These are phyloP conservation scores for Ustilago lituana DNA, from an alignment of 1,284 basidiomycete species.

Conservation along the genomic window DNA sequence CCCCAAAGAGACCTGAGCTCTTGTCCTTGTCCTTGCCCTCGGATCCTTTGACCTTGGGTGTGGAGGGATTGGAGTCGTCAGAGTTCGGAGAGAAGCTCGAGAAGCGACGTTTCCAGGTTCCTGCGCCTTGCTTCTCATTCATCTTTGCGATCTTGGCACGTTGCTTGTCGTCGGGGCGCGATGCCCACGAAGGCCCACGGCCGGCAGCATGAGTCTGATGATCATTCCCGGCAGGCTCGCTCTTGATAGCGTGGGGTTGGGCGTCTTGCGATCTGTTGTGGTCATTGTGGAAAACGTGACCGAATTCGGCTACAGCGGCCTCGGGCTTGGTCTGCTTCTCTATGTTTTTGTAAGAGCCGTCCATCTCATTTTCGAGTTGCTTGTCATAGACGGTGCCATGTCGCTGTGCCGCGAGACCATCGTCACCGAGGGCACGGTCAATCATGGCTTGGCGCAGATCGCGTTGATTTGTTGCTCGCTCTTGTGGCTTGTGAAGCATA, in stretches of 20 bases:
- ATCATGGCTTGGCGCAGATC: conserved; percentile 47
- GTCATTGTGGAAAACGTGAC: conserved; percentile 31
- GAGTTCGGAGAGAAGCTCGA: conserved; percentile 26
- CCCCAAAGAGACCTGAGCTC: conserved; percentile 16
- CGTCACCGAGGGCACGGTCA: conserved; percentile 43
- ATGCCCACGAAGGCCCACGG: conserved; percentile 56
- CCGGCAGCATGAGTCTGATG: conserved; percentile 39
- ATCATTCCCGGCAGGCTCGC: conserved; percentile 11
- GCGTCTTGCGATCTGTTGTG: conserved; percentile 21
- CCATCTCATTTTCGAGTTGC: conserved; percentile 40
- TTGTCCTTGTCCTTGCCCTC: conserved; percentile 24
- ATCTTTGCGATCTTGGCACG: conserved; percentile 54
- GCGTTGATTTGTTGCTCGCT: no score
- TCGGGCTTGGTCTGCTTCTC: conserved; percentile 34
- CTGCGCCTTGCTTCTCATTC: conserved; percentile 41
- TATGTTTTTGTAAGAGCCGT: conserved; percentile 30
- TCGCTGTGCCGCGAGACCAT: conserved; percentile 36
- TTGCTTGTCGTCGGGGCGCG: conserved; percentile 53
- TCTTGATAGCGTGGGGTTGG: conserved; percentile 1
- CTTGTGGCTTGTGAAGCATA: no score
- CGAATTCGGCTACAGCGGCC: conserved; percentile 27
- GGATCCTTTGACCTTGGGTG: conserved; percentile 15
- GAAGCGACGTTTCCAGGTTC: conserved; percentile 37
- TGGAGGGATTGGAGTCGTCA: conserved; percentile 5
- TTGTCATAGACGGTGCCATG: conserved; percentile 38